These are phyloP conservation scores for Blastocystis hominis DNA, from an alignment of 352 stramenopile genomes.

Conservation along the genomic window DNA sequence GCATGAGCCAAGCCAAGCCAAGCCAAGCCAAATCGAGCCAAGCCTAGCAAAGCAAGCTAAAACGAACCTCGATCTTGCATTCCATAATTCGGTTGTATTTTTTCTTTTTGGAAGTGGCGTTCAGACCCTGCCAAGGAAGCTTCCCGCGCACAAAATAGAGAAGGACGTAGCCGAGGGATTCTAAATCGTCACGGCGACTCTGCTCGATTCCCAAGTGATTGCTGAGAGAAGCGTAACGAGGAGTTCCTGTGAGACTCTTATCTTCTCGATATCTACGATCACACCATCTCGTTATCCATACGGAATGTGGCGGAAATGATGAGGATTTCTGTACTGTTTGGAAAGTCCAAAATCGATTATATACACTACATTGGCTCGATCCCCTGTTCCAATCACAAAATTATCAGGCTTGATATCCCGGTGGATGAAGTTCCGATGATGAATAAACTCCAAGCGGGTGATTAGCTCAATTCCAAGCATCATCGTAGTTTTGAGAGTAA, in stretches of 20 bases:
- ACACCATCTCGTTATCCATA: constrained; percentile 62
- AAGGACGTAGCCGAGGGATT: constrained; percentile 82
- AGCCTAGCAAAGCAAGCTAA: neutral
- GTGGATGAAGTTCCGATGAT: constrained; percentile 87
- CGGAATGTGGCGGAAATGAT: constrained; percentile 81
- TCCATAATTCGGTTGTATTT: constrained; percentile 91
- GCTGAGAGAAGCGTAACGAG: constrained; percentile 84
- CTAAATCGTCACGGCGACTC: constrained; percentile 79
- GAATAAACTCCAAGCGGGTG: constrained; percentile 81
- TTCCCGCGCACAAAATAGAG: constrained; percentile 85
- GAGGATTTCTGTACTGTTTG: constrained; percentile 83
- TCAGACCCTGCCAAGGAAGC: constrained; percentile 84
- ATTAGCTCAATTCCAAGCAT: constrained; percentile 84
- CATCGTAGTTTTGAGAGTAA: constrained; percentile 78
- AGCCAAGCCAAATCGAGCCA: neutral
- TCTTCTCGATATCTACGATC: constrained; percentile 69
- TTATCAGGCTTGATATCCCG: constrained; percentile 88
- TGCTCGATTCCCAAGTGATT: constrained; percentile 86
- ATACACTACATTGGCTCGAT: constrained; percentile 78
- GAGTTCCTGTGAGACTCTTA: constrained; percentile 84
- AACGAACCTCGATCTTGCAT: constrained; percentile 72
- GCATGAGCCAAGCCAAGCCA: neutral
- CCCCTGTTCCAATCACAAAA: constrained; percentile 83
- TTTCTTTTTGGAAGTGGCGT: constrained; percentile 86
- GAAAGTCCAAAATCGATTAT: constrained; percentile 88